Conservation (phyloP, 495 filamentous ascomycete genomes). For the Zalerion maritima region DNA sequence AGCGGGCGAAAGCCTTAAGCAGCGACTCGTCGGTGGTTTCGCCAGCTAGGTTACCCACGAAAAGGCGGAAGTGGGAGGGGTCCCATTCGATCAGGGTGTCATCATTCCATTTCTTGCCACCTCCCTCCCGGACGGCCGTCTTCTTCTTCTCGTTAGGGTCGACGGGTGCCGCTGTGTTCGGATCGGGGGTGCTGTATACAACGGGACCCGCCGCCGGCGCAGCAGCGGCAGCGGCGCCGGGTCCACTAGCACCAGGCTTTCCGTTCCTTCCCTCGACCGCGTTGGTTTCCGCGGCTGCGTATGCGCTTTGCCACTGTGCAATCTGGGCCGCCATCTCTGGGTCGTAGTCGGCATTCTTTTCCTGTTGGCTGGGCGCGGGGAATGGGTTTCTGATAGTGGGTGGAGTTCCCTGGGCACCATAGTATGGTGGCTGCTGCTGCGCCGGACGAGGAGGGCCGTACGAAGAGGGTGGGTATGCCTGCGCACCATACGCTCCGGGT, state of each 20-base stretch:
- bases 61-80: slow-evolving; percentile 83
- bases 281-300: slow-evolving; percentile 41
- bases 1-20: slow-evolving; percentile 81
- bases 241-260: slow-evolving; percentile 10
- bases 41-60: slow-evolving; percentile 94
- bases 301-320: slow-evolving; percentile 93
- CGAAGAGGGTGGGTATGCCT: no score
- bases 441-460: slow-evolving; percentile 16
- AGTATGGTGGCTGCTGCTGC: slow-evolving; percentile 7
- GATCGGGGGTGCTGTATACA: slow-evolving; percentile 28
- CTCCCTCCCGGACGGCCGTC: slow-evolving; percentile 77
- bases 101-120: slow-evolving; percentile 84
- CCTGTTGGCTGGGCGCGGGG: slow-evolving; percentile 42
- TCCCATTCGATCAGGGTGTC: slow-evolving; percentile 85
- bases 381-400: slow-evolving; percentile 83
- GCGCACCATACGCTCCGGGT: slow-evolving; percentile 15
- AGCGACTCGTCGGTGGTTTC: slow-evolving; percentile 95
- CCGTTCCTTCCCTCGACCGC: slow-evolving; percentile 11
- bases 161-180: slow-evolving; percentile 10
- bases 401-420: slow-evolving; percentile 34
- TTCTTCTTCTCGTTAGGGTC: slow-evolving; percentile 33
- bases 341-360: slow-evolving; percentile 37
- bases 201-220: slow-evolving; percentile 27
- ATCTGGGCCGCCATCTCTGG: slow-evolving; percentile 86
- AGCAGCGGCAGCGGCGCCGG: slow-evolving; percentile 21